Evolutionary conservation across 2,329 filamentous ascomycete species (phyloP).

Genomic region (Macrophomina pseudophaseolina): DNA sequence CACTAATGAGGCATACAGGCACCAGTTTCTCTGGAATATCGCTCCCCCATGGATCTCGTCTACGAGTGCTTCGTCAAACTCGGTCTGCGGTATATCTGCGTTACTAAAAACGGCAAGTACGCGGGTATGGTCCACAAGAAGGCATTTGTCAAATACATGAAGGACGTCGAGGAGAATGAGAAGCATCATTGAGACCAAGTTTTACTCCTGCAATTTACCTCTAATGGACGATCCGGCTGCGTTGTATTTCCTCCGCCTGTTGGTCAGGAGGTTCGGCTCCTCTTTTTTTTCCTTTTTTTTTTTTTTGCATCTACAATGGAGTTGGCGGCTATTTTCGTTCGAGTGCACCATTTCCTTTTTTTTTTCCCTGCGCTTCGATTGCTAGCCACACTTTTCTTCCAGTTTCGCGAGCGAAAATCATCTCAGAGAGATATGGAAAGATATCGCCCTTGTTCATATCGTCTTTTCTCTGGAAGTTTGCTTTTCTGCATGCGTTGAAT

Average conservation of each 20-base stretch:
- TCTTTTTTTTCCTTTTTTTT: not conserved
- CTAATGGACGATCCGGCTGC: too few relatives aligned
- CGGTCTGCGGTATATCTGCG: slow-evolving; percentile 89
- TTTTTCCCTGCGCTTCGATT: too few relatives aligned
- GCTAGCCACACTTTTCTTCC: too few relatives aligned
- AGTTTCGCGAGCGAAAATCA: too few relatives aligned
- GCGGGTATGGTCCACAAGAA: slow-evolving; percentile 96
- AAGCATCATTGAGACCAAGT: not conserved
- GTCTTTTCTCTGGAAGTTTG: not conserved
- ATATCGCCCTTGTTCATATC: too few relatives aligned
- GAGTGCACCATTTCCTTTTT: too few relatives aligned
- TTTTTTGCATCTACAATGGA: not conserved
- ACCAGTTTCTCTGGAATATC: slow-evolving; percentile 84
- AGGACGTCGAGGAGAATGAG: slow-evolving; percentile 70
- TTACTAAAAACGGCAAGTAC: slow-evolving; percentile 81
- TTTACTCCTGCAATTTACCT: not conserved
- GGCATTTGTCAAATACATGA: slow-evolving; percentile 91
- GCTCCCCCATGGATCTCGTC: slow-evolving; percentile 90
- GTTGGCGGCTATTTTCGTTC: not conserved
- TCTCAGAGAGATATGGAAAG: too few relatives aligned
- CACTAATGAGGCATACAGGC: slow-evolving; percentile 55
- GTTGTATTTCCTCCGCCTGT: too few relatives aligned
- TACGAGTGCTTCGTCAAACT: slow-evolving; percentile 97
- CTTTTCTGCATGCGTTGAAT: not conserved
- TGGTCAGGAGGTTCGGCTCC: too few relatives aligned